Evolutionary conservation across 2,329 filamentous ascomycete species (phyloP).

Genomic region (Plectosphaerella sp.): DNA sequence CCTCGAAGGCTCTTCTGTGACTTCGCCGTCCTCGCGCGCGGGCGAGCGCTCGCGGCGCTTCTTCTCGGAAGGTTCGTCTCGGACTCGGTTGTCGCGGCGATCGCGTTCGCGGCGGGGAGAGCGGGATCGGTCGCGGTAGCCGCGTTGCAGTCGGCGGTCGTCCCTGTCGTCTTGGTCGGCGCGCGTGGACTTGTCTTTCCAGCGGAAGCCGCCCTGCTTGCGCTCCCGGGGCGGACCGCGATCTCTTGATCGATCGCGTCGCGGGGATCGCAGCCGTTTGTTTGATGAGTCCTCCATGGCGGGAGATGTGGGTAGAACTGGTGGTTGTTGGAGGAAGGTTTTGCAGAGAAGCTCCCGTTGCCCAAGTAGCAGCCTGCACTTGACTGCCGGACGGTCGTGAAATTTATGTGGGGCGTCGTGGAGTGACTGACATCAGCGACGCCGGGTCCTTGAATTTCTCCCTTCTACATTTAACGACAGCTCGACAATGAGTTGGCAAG

Average conservation of each 20-base stretch:
- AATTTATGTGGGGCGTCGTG: not conserved
- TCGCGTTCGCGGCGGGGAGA: slow-evolving; percentile 25
- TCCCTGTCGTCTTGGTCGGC: slow-evolving; percentile 33
- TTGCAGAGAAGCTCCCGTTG: not conserved
- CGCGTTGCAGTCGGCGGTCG: slow-evolving; percentile 39
- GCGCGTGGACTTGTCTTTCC: slow-evolving; percentile 50
- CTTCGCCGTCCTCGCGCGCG: slow-evolving; percentile 8
- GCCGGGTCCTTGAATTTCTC: not conserved
- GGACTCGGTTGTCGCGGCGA: slow-evolving; percentile 26
- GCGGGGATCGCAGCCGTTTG: slow-evolving; percentile 11
- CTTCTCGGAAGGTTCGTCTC: slow-evolving; percentile 28
- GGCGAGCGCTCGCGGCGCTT: slow-evolving; percentile 18
- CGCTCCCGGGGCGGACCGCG: slow-evolving; percentile 4
- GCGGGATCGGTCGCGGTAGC: slow-evolving; percentile 43
- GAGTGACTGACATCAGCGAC: not conserved
- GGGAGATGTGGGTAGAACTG: not conserved
- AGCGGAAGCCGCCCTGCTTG: slow-evolving; percentile 43
- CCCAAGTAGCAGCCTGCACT: not conserved
- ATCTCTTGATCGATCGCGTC: slow-evolving; percentile 7
- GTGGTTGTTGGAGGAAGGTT: not conserved
- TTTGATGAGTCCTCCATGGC: slow-evolving; percentile 9
- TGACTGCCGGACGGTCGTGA: not conserved
- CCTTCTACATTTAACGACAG: too few species aligned
- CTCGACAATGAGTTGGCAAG: too few species aligned
- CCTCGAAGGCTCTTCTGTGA: slow-evolving; percentile 12